Evolutionary conservation across 768 basidiomycete genomes (phyloP).

Genomic region (Termitomyces titanicus): DNA sequence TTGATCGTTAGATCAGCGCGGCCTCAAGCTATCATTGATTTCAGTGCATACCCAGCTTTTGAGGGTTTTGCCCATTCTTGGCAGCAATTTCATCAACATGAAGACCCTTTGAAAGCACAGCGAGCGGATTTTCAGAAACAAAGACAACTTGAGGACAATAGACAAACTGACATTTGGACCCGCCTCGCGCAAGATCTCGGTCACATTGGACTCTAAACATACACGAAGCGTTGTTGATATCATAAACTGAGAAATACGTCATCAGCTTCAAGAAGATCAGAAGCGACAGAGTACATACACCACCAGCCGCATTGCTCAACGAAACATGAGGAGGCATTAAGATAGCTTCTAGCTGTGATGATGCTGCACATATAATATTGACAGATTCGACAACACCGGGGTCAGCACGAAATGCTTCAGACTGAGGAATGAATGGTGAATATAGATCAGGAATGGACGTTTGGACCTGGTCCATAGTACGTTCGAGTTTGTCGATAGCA

Average conservation of each 20-base stretch:
- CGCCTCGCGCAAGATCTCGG: slow-evolving; percentile 37
- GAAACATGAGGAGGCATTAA: too few relatives aligned
- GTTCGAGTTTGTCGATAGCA: too few relatives aligned
- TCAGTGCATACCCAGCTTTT: not conserved
- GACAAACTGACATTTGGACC: slow-evolving; percentile 21
- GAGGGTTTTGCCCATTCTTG: not conserved
- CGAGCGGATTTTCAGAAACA: not conserved
- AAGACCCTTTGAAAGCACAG: not conserved
- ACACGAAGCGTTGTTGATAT: slow-evolving; percentile 19
- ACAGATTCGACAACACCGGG: too few relatives aligned
- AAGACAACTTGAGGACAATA: not conserved
- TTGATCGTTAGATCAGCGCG: not conserved
- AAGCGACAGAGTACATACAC: too few relatives aligned
- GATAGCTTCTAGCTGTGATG: too few relatives aligned
- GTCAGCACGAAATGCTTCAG: too few relatives aligned
- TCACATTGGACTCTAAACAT: slow-evolving; percentile 30
- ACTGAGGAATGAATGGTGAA: too few relatives aligned
- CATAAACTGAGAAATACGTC: not conserved
- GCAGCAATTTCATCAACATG: not conserved
- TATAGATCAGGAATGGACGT: too few relatives aligned
- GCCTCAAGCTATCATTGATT: not conserved
- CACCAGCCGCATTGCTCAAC: too few relatives aligned
- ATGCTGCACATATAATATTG: too few relatives aligned
- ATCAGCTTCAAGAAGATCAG: not conserved
- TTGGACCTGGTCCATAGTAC: too few relatives aligned